phyloP scores from a whole-genome alignment of 23 red algal species.

The Gracilaria gracilis region DNA sequence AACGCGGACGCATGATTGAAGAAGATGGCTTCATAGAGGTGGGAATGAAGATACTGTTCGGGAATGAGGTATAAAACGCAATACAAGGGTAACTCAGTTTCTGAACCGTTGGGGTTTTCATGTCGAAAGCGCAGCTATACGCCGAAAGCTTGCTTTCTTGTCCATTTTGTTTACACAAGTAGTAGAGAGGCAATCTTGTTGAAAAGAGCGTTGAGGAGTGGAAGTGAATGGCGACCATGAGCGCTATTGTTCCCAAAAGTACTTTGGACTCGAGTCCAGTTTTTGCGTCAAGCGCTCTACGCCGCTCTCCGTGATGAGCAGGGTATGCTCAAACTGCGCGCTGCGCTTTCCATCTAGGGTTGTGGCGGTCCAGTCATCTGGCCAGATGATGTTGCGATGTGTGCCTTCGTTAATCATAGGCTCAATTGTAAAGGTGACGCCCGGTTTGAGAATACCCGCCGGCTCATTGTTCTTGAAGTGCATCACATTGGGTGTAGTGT shows the following conservation, averaged over 20 bases:
- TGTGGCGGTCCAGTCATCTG: conserved; percentile 93
- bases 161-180: too few relatives aligned
- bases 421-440: conserved; percentile 98
- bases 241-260: conserved; percentile 71
- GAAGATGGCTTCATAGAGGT: background rate
- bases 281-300: conserved; percentile 77
- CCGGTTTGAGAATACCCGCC: conserved; percentile 79
- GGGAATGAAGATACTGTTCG: background rate
- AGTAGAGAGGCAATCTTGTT: too few relatives aligned
- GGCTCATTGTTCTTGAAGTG: conserved; percentile 89
- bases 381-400: conserved; percentile 77
- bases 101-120: too few relatives aligned
- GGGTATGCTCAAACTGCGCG: conserved; percentile 97
- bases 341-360: conserved; percentile 87
- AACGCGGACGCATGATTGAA: background rate
- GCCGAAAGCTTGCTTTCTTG: too few relatives aligned
- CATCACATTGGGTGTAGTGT: conserved; percentile 92
- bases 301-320: conserved; percentile 81
- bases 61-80: too few relatives aligned
- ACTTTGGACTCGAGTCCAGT: conserved; percentile 59
- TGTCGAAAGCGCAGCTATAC: too few relatives aligned
- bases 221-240: too few relatives aligned
- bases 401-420: conserved; percentile 98
- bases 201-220: too few relatives aligned
- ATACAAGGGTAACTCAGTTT: too few relatives aligned